Evolutionary conservation across 2,329 filamentous ascomycete genomes (phyloP).

Genomic region (Eurotiales sp.): DNA sequence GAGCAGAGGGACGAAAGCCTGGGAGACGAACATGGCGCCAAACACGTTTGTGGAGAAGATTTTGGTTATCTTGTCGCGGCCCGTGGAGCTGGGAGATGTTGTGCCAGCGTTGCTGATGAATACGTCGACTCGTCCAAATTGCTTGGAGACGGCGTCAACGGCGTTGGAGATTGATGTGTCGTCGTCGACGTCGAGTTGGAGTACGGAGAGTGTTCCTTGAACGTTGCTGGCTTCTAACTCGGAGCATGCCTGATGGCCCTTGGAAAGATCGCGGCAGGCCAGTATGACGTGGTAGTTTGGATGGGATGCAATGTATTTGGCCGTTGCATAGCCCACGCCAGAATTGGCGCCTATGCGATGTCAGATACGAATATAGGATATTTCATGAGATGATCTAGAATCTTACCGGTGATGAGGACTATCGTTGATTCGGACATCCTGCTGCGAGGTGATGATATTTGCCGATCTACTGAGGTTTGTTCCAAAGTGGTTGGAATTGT

Average conservation of each 20-base stretch:
- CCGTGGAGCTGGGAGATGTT: neutral
- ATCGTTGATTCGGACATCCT: too few relatives aligned
- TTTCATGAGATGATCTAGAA: too few relatives aligned
- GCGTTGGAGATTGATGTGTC: constrained; percentile 9
- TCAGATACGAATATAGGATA: too few relatives aligned
- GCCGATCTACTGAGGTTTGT: too few relatives aligned
- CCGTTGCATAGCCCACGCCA: constrained; percentile 6
- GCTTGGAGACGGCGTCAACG: neutral
- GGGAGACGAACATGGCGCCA: constrained; percentile 24
- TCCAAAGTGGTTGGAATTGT: too few relatives aligned
- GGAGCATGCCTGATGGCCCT: constrained; percentile 6
- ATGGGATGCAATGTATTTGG: neutral
- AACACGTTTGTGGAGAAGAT: constrained; percentile 27
- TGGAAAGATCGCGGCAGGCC: constrained; percentile 1
- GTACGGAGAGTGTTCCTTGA: neutral
- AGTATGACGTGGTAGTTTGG: constrained; percentile 10
- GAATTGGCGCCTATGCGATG: constrained; percentile 8
- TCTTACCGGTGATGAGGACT: too few relatives aligned
- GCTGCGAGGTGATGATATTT: too few relatives aligned
- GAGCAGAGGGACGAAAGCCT: constrained; percentile 25
- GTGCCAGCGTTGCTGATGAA: constrained; percentile 13
- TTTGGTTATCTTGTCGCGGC: constrained; percentile 17
- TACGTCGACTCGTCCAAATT: constrained; percentile 9
- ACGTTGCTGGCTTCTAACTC: neutral
- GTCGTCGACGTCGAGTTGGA: constrained; percentile 9